Conservation (phyloP, 192 early-diverging fungal species). For the Phycomyces blakesleeanus region DNA sequence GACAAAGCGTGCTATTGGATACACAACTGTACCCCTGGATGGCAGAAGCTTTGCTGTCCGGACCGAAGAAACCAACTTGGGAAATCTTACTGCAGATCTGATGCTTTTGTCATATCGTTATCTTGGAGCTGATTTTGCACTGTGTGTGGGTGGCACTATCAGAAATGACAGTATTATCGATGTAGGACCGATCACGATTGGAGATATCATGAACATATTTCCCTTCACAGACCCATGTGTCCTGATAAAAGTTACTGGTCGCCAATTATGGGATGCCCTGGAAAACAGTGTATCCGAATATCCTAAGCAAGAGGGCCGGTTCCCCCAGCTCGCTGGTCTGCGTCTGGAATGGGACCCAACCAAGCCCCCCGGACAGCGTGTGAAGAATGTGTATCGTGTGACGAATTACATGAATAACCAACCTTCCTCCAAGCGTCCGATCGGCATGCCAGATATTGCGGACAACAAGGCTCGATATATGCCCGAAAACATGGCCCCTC, state of each 20-base stretch:
- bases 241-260: slow-evolving; percentile 57
- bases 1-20: slow-evolving; percentile 51
- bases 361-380: slow-evolving; percentile 43
- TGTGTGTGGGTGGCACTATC: slow-evolving; percentile 60
- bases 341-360: slow-evolving; percentile 55
- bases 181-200: slow-evolving; percentile 51
- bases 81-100: slow-evolving; percentile 59
- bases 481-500: slow-evolving; percentile 30
- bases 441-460: slow-evolving; percentile 6
- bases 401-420: not conserved
- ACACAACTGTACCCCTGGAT: slow-evolving; percentile 49
- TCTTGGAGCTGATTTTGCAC: slow-evolving; percentile 33
- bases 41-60: slow-evolving; percentile 56
- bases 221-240: slow-evolving; percentile 68
- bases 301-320: slow-evolving; percentile 67
- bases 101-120: slow-evolving; percentile 53
- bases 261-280: slow-evolving; percentile 56
- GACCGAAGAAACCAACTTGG: slow-evolving; percentile 57
- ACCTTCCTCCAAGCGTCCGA: not conserved
- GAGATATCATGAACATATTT: slow-evolving; percentile 62
- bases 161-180: slow-evolving; percentile 57
- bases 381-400: slow-evolving; percentile 41
- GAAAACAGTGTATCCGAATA: slow-evolving; percentile 64
- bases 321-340: slow-evolving; percentile 64
- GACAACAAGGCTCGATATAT: slow-evolving; percentile 30